These are phyloP conservation scores for Henckelia pumila DNA, from an alignment of 257 asterid species.

Conservation along the genomic window DNA sequence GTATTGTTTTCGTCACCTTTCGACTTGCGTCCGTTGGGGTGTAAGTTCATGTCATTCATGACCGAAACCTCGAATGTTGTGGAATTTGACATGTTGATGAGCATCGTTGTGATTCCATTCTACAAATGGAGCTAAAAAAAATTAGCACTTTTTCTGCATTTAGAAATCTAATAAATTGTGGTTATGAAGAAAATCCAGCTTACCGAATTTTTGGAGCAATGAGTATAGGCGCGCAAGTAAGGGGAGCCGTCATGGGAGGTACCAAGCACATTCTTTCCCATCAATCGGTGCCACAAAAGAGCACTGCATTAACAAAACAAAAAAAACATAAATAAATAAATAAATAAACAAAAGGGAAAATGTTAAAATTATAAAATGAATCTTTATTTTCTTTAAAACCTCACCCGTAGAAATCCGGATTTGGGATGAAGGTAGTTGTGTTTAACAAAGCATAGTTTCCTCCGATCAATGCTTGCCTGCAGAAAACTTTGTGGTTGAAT, in stretches of 20 bases:
- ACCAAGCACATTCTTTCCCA: constrained; percentile 66
- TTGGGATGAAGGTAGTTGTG: constrained; percentile 65
- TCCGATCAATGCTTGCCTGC: constrained; percentile 81
- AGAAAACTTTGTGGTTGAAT: constrained; percentile 71
- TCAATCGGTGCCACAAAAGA: constrained; percentile 70
- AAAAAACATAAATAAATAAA: too few species aligned
- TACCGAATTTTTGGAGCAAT: constrained; percentile 64
- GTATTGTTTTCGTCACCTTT: not conserved
- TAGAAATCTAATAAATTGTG: too few species aligned
- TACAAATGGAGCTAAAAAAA: constrained; percentile 3
- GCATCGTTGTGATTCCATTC: constrained; percentile 49
- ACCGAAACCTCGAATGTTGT: constrained; percentile 47
- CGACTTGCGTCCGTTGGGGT: constrained; percentile 13
- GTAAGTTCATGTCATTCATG: constrained; percentile 33
- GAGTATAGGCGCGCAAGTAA: constrained; percentile 61
- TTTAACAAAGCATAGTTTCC: constrained; percentile 81
- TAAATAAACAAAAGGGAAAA: too few species aligned
- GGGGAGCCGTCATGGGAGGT: constrained; percentile 55
- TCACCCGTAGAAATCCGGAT: constrained; percentile 87
- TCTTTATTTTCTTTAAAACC: not conserved
- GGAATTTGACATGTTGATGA: constrained; percentile 75
- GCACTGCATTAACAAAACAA: constrained; percentile 43
- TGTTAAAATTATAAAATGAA: not conserved
- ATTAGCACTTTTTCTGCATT: not conserved
- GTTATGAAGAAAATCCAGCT: constrained; percentile 17